Conservation (phyloP, 257 asterid genomes). For the Solanum pinnatisectum region DNA sequence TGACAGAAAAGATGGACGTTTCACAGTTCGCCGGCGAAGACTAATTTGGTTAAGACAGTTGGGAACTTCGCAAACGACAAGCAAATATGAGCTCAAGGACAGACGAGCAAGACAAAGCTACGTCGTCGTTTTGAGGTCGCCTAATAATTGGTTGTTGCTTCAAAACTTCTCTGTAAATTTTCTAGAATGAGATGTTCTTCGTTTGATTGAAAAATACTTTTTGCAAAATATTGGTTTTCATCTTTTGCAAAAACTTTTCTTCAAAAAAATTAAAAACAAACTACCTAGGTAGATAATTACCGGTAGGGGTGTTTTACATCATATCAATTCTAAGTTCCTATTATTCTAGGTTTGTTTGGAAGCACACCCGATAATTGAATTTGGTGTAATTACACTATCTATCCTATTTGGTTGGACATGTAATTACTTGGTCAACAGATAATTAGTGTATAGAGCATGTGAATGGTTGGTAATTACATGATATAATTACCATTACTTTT, state of each 20-base stretch:
- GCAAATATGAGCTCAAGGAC: neutral
- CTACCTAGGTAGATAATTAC: too few relatives aligned
- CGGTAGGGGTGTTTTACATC: neutral
- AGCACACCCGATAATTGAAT: too few relatives aligned
- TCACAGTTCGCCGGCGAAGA: conserved; percentile 2
- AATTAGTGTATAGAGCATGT: too few relatives aligned
- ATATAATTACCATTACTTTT: too few relatives aligned
- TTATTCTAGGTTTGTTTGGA: neutral
- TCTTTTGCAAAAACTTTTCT: neutral
- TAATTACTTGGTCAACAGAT: too few relatives aligned
- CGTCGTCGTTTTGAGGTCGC: neutral
- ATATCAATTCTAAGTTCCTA: neutral
- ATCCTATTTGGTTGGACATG: too few relatives aligned
- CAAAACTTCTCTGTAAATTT: neutral
- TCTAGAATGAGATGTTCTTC: neutral
- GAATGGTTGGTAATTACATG: too few relatives aligned
- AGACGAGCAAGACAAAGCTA: neutral
- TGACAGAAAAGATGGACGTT: neutral
- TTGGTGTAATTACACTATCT: too few relatives aligned
- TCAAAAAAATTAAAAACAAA: neutral
- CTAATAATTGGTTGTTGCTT: neutral
- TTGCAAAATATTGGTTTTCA: neutral
- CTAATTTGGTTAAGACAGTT: neutral
- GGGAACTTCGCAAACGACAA: neutral
- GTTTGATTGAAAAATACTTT: neutral